A percentile compares a stretch with the other conserved stretches of the same genome.
phyloP scores from a whole-genome alignment of 768 basidiomycete genomes.

The Lactifluus piperatus region DNA sequence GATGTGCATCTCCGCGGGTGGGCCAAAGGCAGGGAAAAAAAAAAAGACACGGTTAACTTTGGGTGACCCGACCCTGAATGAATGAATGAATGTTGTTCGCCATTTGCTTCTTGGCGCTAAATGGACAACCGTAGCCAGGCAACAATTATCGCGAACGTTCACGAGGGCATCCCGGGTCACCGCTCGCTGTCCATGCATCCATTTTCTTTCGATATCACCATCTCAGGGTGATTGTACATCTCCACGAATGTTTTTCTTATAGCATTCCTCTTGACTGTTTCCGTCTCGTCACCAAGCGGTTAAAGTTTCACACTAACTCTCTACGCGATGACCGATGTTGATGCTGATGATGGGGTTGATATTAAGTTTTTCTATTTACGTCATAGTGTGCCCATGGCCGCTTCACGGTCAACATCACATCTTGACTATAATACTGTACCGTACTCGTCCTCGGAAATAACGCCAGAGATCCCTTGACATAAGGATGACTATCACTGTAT shows the following conservation, averaged over 20 bases:
- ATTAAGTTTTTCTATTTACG: background rate
- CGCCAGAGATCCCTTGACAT: too few species aligned
- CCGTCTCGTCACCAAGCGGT: background rate
- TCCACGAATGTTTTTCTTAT: background rate
- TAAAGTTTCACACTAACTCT: too few species aligned
- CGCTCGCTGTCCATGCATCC: background rate
- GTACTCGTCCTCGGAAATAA: background rate
- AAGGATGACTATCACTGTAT: too few species aligned
- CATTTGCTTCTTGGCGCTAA: background rate
- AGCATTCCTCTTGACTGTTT: too few species aligned
- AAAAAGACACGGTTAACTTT: background rate
- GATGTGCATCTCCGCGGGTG: conserved; percentile 7
- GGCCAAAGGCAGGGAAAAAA: background rate
- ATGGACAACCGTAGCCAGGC: background rate
- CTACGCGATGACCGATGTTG: background rate
- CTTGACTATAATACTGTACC: too few species aligned
- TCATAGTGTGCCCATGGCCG: background rate
- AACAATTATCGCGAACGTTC: background rate
- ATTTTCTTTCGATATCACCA: background rate
- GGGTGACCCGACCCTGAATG: background rate
- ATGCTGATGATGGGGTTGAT: background rate
- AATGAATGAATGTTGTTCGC: background rate
- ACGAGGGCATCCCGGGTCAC: background rate
- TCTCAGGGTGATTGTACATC: background rate
- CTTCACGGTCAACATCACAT: too few species aligned